Percentiles rank a stretch among this genome's conserved stretches.
Conservation (phyloP, 2,329 filamentous ascomycete species). For the Arthroderma sp. region DNA sequence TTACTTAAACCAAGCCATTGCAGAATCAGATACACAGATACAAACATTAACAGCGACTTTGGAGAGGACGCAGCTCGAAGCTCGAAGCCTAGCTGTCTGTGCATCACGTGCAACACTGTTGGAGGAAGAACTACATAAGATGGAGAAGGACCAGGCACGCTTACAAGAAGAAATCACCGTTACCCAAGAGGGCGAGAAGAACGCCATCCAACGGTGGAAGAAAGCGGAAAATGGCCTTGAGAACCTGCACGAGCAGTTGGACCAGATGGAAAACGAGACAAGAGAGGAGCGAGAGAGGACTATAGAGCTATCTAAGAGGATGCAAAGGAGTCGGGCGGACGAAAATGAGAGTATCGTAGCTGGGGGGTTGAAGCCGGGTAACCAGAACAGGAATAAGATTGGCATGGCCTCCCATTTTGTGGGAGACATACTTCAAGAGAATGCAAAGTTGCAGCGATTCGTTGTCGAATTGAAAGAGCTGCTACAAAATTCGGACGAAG, state of each 20-base stretch:
- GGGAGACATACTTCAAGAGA: slow-evolving; percentile 87
- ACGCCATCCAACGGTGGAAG: slow-evolving; percentile 70
- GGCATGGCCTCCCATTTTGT: slow-evolving; percentile 91
- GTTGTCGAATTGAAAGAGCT: slow-evolving; percentile 86
- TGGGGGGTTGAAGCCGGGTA: slow-evolving; percentile 66
- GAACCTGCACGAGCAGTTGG: slow-evolving; percentile 74
- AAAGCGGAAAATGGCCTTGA: slow-evolving; percentile 67
- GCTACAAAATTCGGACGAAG: slow-evolving; percentile 81
- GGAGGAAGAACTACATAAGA: slow-evolving; percentile 62
- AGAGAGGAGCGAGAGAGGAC: slow-evolving; percentile 69
- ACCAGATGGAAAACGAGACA: slow-evolving; percentile 74
- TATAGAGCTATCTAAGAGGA: slow-evolving; percentile 62
- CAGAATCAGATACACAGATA: slow-evolving; percentile 68
- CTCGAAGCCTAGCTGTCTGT: slow-evolving; percentile 60
- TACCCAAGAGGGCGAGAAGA: slow-evolving; percentile 61
- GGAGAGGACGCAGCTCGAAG: slow-evolving; percentile 61
- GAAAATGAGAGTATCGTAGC: slow-evolving; percentile 71
- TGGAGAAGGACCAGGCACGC: slow-evolving; percentile 69
- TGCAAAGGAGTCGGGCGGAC: slow-evolving; percentile 71
- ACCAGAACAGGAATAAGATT: slow-evolving; percentile 46
- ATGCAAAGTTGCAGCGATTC: slow-evolving; percentile 81
- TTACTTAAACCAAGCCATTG: slow-evolving; percentile 61
- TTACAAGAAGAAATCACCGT: slow-evolving; percentile 54
- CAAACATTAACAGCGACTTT: slow-evolving; percentile 63
- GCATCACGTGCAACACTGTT: slow-evolving; percentile 63